Percentiles rank a stretch among this genome's conserved stretches.
phyloP scores from a whole-genome alignment of 352 stramenopile genomes.

The Phytophthora macrochlamydospora region DNA sequence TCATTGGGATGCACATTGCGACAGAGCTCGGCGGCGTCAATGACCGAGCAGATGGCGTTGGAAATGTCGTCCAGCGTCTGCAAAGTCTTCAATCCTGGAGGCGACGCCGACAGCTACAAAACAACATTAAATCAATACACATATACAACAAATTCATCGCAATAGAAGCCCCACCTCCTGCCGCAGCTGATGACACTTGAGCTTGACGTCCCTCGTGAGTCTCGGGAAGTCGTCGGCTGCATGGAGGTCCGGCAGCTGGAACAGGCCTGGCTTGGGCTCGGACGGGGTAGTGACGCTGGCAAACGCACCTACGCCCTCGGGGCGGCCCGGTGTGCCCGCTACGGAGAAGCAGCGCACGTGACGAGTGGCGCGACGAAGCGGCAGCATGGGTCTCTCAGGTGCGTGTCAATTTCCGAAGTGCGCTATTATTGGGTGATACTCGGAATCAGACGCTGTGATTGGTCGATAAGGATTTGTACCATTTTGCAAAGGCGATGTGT shows the following conservation, averaged over 20 bases:
- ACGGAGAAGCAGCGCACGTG: slow-evolving; percentile 32
- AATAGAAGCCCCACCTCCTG: slow-evolving; percentile 41
- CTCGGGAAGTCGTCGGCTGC: slow-evolving; percentile 60
- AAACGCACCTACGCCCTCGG: slow-evolving; percentile 10
- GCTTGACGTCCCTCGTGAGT: slow-evolving; percentile 64
- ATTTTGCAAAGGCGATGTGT: slow-evolving; percentile 15
- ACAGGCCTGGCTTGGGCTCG: slow-evolving; percentile 53
- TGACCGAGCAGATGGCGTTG: slow-evolving; percentile 95
- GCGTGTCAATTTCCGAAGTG: slow-evolving; percentile 27
- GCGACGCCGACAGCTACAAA: slow-evolving; percentile 49
- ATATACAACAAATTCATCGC: background rate
- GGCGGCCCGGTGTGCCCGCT: slow-evolving; percentile 17
- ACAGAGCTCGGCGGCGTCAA: slow-evolving; percentile 95
- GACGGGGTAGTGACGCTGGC: slow-evolving; percentile 14
- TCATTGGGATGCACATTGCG: slow-evolving; percentile 92
- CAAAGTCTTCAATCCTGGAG: slow-evolving; percentile 71
- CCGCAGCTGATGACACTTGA: slow-evolving; percentile 59
- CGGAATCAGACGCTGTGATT: background rate
- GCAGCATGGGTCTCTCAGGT: slow-evolving; percentile 13
- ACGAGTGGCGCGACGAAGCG: slow-evolving; percentile 11
- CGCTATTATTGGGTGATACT: background rate
- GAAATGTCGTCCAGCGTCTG: slow-evolving; percentile 93
- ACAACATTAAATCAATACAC: slow-evolving; percentile 11
- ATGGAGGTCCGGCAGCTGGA: slow-evolving; percentile 71
- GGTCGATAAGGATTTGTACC: background rate